These are phyloP conservation scores for Sextonia rubra DNA, from an alignment of 164 flowering plant species.

Conservation along the genomic window DNA sequence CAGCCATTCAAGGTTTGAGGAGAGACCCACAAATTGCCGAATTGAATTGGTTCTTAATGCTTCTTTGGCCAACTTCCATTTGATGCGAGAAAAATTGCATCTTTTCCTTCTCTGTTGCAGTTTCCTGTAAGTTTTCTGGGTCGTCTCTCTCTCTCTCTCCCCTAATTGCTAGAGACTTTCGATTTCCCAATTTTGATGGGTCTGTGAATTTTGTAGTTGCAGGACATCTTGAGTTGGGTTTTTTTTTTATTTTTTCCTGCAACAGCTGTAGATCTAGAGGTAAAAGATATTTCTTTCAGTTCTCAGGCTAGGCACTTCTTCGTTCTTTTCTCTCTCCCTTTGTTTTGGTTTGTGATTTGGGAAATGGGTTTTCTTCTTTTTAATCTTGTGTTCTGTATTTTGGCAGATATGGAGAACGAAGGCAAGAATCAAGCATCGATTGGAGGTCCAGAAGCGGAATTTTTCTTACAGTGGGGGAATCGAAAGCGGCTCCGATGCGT, in stretches of 20 bases:
- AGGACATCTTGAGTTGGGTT: conserved; percentile 1
- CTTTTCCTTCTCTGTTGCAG: background rate
- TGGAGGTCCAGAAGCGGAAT: conserved; percentile 33
- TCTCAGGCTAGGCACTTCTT: too few species aligned
- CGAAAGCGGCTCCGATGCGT: conserved; percentile 45
- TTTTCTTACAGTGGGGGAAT: conserved; percentile 56
- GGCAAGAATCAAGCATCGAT: conserved; percentile 14
- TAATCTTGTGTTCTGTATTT: background rate
- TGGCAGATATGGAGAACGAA: conserved; percentile 25
- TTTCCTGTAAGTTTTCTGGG: background rate
- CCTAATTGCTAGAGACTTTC: background rate
- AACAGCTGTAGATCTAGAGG: conserved; percentile 30
- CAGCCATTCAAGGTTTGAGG: background rate
- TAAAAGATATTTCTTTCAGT: conserved; percentile 7
- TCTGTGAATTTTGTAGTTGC: background rate
- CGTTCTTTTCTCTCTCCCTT: too few species aligned
- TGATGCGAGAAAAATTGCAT: background rate
- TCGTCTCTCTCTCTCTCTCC: too few species aligned
- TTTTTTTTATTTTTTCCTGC: background rate
- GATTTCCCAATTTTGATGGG: background rate
- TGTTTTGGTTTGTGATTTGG: background rate
- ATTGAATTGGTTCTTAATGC: background rate
- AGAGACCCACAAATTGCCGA: background rate
- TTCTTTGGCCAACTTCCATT: background rate
- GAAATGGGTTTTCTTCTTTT: background rate